phyloP scores from a whole-genome alignment of 2,329 filamentous ascomycete species.

The Cryphonectria parasitica region DNA sequence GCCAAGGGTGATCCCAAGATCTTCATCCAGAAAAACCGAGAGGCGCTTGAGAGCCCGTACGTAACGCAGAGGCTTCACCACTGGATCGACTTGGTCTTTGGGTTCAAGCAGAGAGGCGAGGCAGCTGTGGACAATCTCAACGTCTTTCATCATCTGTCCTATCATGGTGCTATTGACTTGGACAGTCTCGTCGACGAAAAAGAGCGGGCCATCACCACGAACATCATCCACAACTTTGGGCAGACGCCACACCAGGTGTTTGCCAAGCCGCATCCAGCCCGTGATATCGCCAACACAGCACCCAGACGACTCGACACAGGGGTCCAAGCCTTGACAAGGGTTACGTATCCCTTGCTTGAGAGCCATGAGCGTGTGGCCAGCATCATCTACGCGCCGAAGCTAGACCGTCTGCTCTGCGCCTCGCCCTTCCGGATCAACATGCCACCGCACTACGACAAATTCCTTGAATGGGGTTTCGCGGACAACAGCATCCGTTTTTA shows the following conservation, averaged over 20 bases:
- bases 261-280: conserved; percentile 74
- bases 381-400: conserved; percentile 75
- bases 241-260: conserved; percentile 98
- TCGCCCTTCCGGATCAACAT: conserved; percentile 86
- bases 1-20: conserved; percentile 95
- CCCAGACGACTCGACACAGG: conserved; percentile 75
- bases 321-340: conserved; percentile 73
- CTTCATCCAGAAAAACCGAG: conserved; percentile 94
- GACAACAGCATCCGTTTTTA: conserved; percentile 94
- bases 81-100: conserved; percentile 97
- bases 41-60: conserved; percentile 90
- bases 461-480: conserved; percentile 93
- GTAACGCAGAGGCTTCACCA: conserved; percentile 87
- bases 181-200: conserved; percentile 89
- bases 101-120: conserved; percentile 90
- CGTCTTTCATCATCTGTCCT: conserved; percentile 94
- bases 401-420: conserved; percentile 82
- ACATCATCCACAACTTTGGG: conserved; percentile 97
- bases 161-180: conserved; percentile 89
- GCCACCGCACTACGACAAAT: conserved; percentile 84
- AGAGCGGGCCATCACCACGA: conserved; percentile 85
- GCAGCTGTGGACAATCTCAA: conserved; percentile 90
- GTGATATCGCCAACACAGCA: conserved; percentile 69
- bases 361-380: conserved; percentile 80
- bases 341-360: conserved; percentile 77